phyloP scores from a whole-genome alignment of 163 green algal species.

The Dunaliella salina region DNA sequence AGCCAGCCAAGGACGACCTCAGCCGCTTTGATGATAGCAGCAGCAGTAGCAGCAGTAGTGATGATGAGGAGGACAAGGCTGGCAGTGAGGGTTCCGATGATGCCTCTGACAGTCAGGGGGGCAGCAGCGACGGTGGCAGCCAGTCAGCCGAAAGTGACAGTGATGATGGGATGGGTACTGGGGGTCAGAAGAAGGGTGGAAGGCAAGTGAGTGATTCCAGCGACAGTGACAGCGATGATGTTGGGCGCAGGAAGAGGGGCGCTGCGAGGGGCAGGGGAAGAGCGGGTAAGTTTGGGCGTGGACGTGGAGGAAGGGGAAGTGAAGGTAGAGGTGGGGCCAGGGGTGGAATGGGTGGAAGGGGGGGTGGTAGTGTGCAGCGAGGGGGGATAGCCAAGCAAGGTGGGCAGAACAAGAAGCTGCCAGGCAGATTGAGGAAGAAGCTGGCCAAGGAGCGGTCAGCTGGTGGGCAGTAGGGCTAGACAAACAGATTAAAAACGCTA shows the following conservation, averaged over 20 bases:
- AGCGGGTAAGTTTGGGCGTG: neutral
- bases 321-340: neutral
- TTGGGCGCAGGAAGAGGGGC: neutral
- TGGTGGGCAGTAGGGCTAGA: neutral
- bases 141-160: neutral
- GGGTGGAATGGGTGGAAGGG: neutral
- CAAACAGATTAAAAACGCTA: too few relatives aligned
- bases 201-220: neutral
- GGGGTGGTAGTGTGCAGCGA: neutral
- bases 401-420: slow-evolving; percentile 40
- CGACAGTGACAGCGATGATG: neutral
- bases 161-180: neutral
- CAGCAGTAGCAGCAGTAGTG: neutral
- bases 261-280: neutral
- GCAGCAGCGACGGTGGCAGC: neutral
- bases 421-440: slow-evolving; percentile 68
- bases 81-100: slow-evolving; percentile 2
- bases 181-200: neutral
- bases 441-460: slow-evolving; percentile 36
- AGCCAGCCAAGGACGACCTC: neutral
- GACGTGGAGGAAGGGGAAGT: neutral
- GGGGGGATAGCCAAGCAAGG: neutral
- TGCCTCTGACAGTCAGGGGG: neutral
- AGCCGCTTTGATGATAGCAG: neutral
- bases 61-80: slow-evolving; percentile 6